Base-by-base conservation (phyloP, 2,329 filamentous ascomycete genomes). In the Kalmusia sp. region DNA sequence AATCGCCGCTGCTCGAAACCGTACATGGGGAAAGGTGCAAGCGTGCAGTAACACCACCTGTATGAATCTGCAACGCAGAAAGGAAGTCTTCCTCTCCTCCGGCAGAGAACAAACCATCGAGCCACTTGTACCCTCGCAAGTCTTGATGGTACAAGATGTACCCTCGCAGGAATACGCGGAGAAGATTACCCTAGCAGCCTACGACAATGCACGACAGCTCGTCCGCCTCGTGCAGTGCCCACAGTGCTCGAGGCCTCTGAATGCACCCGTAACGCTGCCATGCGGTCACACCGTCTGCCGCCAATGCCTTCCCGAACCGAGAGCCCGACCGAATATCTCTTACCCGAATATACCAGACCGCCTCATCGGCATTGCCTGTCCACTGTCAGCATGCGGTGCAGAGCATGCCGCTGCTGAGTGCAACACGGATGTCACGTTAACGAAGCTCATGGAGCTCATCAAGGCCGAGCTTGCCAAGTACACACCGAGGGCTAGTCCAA, bases 221-320 rank as follows among this genome's bases (percentile, higher is more conserved):
- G 81, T 96, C 56, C 87, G 87, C 37, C 78, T 95, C 34, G 82
- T 95, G 48, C 91, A 96, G 75, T 97, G 93, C 70, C 82, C 82
- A 9, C 77, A 83, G 57, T 96, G 93, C 72, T 90, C 87, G 3
- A 79, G 78, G 37, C 87, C 89, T 1, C 78, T 95, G 25, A 80
- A 76, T 39, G 80, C 85, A 7, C 90, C 92, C 4, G 81, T 92
- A 51, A 90, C 90, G 0, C 78, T 96, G 4, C 92, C 92, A 4
- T 97, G 93, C 70, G 92, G 92, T 24, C 85, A 88, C 67, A 88
- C 87, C 9, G 74, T 96, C 9, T 97, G 93, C 76, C 86, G 83
- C 65, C 72, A 74, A 44, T 97, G 93, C 73, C 76, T 96, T 1
- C 92, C 92, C 1, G 75, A 84, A 40, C 76, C 86, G 2, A 84